These are phyloP conservation scores for Tetradesmus obliquus DNA, from an alignment of 139 green algal genomes.

Conservation along the genomic window DNA sequence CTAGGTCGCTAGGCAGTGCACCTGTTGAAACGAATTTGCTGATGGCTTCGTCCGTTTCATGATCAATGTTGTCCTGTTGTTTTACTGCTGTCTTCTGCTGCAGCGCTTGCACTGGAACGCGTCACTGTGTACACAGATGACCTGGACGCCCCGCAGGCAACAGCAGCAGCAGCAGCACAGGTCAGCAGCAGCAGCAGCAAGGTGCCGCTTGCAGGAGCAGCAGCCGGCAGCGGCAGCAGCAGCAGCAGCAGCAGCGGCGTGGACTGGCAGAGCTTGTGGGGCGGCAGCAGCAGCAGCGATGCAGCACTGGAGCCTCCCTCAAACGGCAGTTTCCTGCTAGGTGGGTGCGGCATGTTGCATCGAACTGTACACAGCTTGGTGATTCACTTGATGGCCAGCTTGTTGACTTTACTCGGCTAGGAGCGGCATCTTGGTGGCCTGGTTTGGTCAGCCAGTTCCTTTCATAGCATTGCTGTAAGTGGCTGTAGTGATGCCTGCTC, in stretches of 20 bases:
- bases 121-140: conserved; percentile 11
- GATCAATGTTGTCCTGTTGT: no score
- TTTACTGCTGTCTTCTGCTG: neutral
- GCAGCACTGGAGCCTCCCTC: neutral
- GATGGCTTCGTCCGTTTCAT: no score
- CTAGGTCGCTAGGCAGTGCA: no score
- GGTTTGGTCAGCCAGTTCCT: no score
- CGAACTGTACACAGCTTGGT: neutral
- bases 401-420: no score
- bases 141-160: neutral
- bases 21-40: no score
- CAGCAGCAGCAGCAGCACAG: neutral
- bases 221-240: neutral
- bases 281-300: neutral
- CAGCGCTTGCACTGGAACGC: neutral
- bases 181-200: neutral
- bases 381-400: no score
- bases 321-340: conserved; percentile 49
- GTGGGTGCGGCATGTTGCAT: conserved; percentile 32
- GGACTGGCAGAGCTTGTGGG: conserved; percentile 50
- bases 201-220: neutral
- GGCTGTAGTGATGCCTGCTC: no score
- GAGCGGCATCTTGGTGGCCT: no score
- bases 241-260: neutral
- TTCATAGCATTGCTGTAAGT: no score